Conservation (phyloP, 495 filamentous ascomycete species). For the Penicillium canariense region DNA sequence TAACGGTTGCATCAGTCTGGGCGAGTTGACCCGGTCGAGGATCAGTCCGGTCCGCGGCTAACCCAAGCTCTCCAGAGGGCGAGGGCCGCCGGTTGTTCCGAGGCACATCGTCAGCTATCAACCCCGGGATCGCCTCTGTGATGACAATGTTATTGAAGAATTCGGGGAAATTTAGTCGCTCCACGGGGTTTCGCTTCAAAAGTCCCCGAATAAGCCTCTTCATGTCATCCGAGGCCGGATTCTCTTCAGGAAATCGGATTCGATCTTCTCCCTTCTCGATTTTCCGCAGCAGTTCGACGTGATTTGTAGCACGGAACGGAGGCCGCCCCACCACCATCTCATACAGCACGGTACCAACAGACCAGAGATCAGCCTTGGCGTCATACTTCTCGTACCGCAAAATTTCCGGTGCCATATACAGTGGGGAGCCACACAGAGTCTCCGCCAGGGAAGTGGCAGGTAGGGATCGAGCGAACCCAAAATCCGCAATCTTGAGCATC, state of each 20-base stretch:
- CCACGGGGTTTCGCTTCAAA: conserved; percentile 79
- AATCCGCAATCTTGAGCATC: conserved; percentile 96
- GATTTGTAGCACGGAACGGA: conserved; percentile 88
- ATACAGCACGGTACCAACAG: conserved; percentile 88
- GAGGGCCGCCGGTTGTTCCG: conserved; percentile 23
- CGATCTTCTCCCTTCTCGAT: conserved; percentile 84
- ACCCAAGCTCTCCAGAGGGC: conserved; percentile 18
- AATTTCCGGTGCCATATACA: conserved; percentile 99
- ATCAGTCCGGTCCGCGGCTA: conserved; percentile 23
- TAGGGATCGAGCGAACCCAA: conserved; percentile 90
- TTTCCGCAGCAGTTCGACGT: conserved; percentile 87
- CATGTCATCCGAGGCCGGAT: conserved; percentile 67
- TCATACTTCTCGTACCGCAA: conserved; percentile 96
- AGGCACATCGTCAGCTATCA: conserved; percentile 72
- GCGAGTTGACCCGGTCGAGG: conserved; percentile 22
- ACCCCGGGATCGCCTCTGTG: conserved; percentile 73
- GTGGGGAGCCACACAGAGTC: conserved; percentile 93
- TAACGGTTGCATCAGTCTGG: conserved; percentile 11
- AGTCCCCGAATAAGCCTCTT: conserved; percentile 78
- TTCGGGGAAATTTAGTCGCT: conserved; percentile 76
- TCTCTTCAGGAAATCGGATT: conserved; percentile 77
- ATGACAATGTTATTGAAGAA: conserved; percentile 79
- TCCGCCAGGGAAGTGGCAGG: conserved; percentile 88
- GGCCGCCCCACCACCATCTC: conserved; percentile 93
- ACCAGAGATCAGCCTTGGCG: conserved; percentile 96